These are phyloP conservation scores for Mycena filopes DNA, from an alignment of 768 basidiomycete genomes.

Conservation along the genomic window DNA sequence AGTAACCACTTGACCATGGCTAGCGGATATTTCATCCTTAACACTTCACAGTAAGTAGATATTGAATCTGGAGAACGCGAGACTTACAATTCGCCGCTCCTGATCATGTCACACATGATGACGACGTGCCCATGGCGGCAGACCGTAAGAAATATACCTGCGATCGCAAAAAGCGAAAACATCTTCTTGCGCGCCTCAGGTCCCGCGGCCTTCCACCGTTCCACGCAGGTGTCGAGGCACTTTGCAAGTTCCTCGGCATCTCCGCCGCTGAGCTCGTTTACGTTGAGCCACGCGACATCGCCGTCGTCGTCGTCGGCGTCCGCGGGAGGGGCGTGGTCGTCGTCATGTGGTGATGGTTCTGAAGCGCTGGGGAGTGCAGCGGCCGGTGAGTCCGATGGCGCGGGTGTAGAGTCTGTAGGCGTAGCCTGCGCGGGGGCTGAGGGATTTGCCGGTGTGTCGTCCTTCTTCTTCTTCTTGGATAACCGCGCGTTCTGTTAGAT, in stretches of 20 bases:
- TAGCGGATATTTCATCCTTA: conserved; percentile 44
- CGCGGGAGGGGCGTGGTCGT: neutral
- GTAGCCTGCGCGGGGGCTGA: too few relatives aligned
- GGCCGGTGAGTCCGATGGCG: too few relatives aligned
- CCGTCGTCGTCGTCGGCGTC: neutral
- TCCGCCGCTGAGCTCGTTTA: conserved; percentile 24
- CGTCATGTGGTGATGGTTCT: too few relatives aligned
- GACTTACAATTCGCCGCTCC: conserved; percentile 40
- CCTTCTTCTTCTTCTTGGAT: neutral
- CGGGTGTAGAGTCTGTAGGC: too few relatives aligned
- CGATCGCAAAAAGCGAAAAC: conserved; percentile 38
- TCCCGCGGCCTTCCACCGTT: conserved; percentile 32
- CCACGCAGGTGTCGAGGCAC: conserved; percentile 30
- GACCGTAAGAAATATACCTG: conserved; percentile 40
- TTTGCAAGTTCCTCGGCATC: conserved; percentile 28
- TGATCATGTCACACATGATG: conserved; percentile 40
- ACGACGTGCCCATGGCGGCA: conserved; percentile 42
- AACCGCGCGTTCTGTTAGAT: neutral
- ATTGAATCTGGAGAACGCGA: neutral
- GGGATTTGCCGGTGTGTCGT: too few relatives aligned
- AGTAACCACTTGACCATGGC: conserved; percentile 36
- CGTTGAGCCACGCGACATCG: conserved; percentile 35
- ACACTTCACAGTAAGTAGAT: neutral
- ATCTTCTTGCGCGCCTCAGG: conserved; percentile 36
- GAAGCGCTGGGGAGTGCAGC: too few relatives aligned